Evolutionary conservation across 225 moss, liverwort and hornwort genomes (phyloP).

Genomic region (Ulota crispa): DNA sequence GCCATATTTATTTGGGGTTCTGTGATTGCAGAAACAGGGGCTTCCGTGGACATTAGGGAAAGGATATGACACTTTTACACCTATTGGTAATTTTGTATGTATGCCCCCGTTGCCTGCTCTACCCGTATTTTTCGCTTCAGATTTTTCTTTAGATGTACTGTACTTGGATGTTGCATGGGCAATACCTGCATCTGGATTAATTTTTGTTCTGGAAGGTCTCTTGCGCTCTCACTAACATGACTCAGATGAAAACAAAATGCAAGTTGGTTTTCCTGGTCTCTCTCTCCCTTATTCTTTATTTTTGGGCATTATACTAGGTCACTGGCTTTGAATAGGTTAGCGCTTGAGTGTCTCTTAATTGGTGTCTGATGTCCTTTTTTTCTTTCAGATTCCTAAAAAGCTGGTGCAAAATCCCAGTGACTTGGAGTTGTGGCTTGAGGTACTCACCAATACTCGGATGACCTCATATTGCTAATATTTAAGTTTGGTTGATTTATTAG

Average conservation of each 20-base stretch:
- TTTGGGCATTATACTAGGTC: neutral
- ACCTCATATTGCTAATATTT: constrained; percentile 1
- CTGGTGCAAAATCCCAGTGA: constrained; percentile 59
- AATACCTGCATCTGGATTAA: neutral
- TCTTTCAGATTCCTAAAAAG: constrained; percentile 73
- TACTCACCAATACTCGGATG: constrained; percentile 14
- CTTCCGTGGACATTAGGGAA: constrained; percentile 91
- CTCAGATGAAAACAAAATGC: neutral
- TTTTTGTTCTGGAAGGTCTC: neutral
- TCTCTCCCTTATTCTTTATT: neutral
- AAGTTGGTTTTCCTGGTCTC: neutral
- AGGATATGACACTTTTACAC: constrained; percentile 90
- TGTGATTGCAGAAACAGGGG: constrained; percentile 68
- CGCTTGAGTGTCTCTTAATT: neutral
- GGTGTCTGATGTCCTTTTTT: neutral
- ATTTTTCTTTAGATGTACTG: constrained; percentile 3
- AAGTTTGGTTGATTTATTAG: neutral
- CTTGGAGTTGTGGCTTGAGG: constrained; percentile 91
- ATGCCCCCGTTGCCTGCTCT: constrained; percentile 24
- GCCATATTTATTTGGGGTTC: neutral
- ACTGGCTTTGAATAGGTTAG: neutral
- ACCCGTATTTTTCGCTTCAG: neutral
- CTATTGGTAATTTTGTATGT: constrained; percentile 89
- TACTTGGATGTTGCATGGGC: neutral
- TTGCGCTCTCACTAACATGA: neutral